phyloP scores from a whole-genome alignment of 352 stramenopile species.

The Pythium aristosporum region DNA sequence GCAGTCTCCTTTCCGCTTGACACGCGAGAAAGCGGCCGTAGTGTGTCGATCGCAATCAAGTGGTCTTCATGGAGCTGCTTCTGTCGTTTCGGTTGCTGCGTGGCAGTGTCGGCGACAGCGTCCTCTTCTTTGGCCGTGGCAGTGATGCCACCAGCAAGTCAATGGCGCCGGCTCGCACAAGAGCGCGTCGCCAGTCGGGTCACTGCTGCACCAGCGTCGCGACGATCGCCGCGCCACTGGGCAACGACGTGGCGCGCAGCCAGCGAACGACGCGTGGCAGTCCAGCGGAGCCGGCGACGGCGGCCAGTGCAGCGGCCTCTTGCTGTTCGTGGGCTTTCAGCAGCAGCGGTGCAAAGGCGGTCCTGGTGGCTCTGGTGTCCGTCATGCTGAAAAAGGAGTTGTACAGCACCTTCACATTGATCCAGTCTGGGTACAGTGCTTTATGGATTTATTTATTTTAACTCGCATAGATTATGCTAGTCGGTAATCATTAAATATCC shows the following conservation, averaged over 20 bases:
- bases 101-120: not conserved
- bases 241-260: not conserved
- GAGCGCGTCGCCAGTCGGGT: not conserved
- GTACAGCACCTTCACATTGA: too few species aligned
- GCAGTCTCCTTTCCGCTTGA: not conserved
- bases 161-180: not conserved
- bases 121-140: not conserved
- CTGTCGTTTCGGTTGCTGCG: too few species aligned
- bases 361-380: too few species aligned
- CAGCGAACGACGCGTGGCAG: not conserved
- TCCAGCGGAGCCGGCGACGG: not conserved
- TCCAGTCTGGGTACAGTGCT: too few species aligned
- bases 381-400: too few species aligned
- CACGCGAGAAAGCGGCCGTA: not conserved
- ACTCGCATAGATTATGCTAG: too few species aligned
- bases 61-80: too few species aligned
- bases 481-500: too few species aligned
- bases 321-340: not conserved
- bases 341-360: slow-evolving; percentile 7
- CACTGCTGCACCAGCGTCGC: not conserved
- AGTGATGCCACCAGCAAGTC: not conserved
- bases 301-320: not conserved
- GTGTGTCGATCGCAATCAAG: not conserved
- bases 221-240: not conserved
- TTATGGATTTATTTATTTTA: too few species aligned